A percentile compares a stretch with the other conserved stretches of the same genome.
Evolutionary conservation across 148 eudicot genomes (phyloP).

Genomic region (Amaranthus cruentus): DNA sequence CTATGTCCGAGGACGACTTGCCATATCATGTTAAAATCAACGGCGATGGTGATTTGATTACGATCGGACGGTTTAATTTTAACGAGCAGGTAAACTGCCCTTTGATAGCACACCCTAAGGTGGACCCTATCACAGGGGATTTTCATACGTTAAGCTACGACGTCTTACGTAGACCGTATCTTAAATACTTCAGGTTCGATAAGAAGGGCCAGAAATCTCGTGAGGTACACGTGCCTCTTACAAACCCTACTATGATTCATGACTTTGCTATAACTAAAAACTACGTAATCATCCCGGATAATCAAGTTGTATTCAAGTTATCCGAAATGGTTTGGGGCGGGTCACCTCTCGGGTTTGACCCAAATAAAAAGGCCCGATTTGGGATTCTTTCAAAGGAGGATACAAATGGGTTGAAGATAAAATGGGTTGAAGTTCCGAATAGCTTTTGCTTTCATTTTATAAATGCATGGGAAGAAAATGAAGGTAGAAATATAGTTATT

Average conservation of each 20-base stretch:
- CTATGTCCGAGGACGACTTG: constrained; percentile 73
- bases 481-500: constrained; percentile 29
- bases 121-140: constrained; percentile 53
- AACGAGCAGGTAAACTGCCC: constrained; percentile 42
- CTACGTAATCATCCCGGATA: constrained; percentile 53
- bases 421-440: constrained; percentile 45
- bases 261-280: constrained; percentile 55
- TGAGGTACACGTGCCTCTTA: constrained; percentile 36
- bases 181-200: constrained; percentile 41
- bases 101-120: constrained; percentile 62
- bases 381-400: constrained; percentile 37
- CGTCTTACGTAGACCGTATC: constrained; percentile 44
- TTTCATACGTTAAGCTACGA: constrained; percentile 46
- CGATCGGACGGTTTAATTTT: constrained; percentile 49
- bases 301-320: constrained; percentile 49
- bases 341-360: constrained; percentile 42
- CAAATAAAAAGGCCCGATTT: constrained; percentile 39
- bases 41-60: constrained; percentile 30
- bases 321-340: constrained; percentile 45
- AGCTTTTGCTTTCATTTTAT: constrained; percentile 55
- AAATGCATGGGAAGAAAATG: constrained; percentile 63
- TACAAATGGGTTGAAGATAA: constrained; percentile 17
- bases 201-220: constrained; percentile 36
- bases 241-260: constrained; percentile 54
- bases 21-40: constrained; percentile 47